phyloP scores from a whole-genome alignment of 1,139 yeast species.

The Hansenula sp. region DNA sequence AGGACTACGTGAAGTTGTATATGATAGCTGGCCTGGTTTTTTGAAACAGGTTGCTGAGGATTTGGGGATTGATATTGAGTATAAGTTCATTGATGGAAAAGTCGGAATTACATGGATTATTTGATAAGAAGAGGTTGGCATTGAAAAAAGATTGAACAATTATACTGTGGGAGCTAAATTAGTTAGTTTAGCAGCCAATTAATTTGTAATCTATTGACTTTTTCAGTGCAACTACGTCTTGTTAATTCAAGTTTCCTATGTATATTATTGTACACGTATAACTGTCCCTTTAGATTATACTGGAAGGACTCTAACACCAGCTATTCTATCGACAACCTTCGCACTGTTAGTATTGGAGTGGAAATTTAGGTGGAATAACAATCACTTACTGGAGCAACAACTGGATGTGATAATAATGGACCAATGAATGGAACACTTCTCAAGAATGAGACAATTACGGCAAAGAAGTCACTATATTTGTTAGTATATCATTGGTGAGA shows the following conservation, averaged over 20 bases:
- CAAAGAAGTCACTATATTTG: conserved; percentile 64
- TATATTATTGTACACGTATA: background rate
- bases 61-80: no score
- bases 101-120: no score
- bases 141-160: no score
- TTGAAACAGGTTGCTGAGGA: no score
- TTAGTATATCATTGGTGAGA: conserved; percentile 5
- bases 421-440: conserved; percentile 89
- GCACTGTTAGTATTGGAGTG: background rate
- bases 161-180: no score
- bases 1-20: no score
- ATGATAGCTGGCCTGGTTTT: no score
- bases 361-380: conserved; percentile 8
- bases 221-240: background rate
- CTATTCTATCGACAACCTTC: conserved; percentile 46
- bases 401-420: conserved; percentile 76
- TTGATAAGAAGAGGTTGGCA: no score
- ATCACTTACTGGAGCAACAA: conserved; percentile 62
- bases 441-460: conserved; percentile 84
- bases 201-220: no score
- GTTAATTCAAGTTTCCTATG: background rate
- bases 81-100: no score
- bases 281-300: conserved; percentile 30
- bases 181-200: no score
- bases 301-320: conserved; percentile 64